Evolutionary conservation across 352 stramenopile genomes (phyloP).

Genomic region (Globisporangium mamillatum): DNA sequence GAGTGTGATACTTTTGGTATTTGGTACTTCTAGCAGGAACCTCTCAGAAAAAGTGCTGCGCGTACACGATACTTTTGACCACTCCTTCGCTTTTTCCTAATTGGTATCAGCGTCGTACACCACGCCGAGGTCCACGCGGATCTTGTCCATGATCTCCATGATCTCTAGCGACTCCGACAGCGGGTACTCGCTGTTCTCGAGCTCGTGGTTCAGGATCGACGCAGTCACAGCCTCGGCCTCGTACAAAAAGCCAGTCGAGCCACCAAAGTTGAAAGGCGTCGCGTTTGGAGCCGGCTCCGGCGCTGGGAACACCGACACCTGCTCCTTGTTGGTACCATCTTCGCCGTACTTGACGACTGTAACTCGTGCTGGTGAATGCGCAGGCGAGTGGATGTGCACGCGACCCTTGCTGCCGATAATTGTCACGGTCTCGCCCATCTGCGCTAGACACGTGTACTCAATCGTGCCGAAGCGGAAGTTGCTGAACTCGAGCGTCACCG

Average conservation of each 20-base stretch:
- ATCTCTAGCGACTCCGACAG: constrained; percentile 63
- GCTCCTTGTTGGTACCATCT: constrained; percentile 23
- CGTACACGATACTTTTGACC: neutral
- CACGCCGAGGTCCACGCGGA: constrained; percentile 58
- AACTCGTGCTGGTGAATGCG: constrained; percentile 58
- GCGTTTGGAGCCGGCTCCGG: constrained; percentile 29
- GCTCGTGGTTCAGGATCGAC: constrained; percentile 48
- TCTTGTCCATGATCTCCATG: constrained; percentile 67
- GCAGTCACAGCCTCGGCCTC: constrained; percentile 67
- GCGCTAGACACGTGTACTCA: constrained; percentile 54
- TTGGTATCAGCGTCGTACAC: constrained; percentile 44
- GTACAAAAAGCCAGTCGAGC: constrained; percentile 77
- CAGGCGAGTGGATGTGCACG: constrained; percentile 57
- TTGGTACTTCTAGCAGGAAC: neutral
- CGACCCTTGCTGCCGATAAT: constrained; percentile 76
- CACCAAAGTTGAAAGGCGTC: constrained; percentile 55
- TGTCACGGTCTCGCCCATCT: constrained; percentile 61
- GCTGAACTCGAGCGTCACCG: constrained; percentile 50
- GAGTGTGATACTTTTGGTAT: neutral
- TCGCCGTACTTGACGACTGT: constrained; percentile 31
- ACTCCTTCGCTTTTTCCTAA: neutral
- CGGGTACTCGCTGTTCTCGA: constrained; percentile 54
- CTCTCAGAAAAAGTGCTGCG: neutral
- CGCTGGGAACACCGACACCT: constrained; percentile 43
- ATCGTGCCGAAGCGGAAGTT: constrained; percentile 45